Evolutionary conservation across 352 stramenopile genomes (phyloP), one percentile per base, ranked within the genome.

Genomic region (Phytophthora chlamydospora): DNA sequence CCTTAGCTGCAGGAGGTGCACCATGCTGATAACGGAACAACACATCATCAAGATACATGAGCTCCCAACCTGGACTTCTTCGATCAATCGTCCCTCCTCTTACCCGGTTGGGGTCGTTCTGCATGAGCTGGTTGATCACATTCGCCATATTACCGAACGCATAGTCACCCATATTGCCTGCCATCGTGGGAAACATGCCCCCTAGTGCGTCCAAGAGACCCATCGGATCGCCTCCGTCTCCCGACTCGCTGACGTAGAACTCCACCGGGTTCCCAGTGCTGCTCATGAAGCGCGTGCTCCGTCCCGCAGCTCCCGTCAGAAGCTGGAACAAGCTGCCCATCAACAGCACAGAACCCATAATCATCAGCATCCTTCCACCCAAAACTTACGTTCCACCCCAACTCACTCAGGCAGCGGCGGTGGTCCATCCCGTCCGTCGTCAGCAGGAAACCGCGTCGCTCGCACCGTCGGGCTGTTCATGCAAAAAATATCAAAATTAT

Each of bases 51-150:
- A 62, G 36, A 34, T 44, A 46, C 27, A 42, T 68, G 24, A 75
- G 39, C 17, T 54, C 38, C 11, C 13, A 38, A 7, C 48, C 32
- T 16, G 17, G 12, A 60, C 8, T 31, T 43, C n/a, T 40, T 50
- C 16, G 13, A 40, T 14, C 8, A 60, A 8, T 3, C 19, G 16
- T 32, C 2, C 7, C 4, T 14, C 10, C 3, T 66, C 77, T 60
- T 80, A 94, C 87, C 63, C 87, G 73, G 57, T 93, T 96, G 7
- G 85, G 73, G 32, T 96, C 87, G 64, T 94, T 93, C 49, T 93
- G 85, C 87, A 96, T 96, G 16, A 96, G 78, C 55, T 96, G 87
- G 58, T 94, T 94, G 50, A 96, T 94, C 21, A 96, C 73, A 42
- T 72, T 92, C 13, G 85, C 79, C 59, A 94, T 84, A 45, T 89